Base-by-base conservation (phyloP, 306 rosid genomes). In the Quercus parvula region DNA sequence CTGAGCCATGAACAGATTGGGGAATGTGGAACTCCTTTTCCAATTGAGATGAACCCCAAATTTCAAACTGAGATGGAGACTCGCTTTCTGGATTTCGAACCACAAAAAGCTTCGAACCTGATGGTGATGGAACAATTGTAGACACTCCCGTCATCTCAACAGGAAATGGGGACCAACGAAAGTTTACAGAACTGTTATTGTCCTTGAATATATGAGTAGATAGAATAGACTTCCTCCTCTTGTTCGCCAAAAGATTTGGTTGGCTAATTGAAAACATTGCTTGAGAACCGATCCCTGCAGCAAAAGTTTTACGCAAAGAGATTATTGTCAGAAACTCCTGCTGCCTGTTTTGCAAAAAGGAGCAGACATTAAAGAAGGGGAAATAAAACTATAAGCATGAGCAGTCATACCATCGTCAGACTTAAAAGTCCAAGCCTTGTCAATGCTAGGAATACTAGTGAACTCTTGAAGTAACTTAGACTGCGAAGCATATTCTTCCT, bases 161-260 rank as follows among this genome's bases (percentile, higher is more conserved):
- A 63, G 98, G 97, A 87, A 94, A 94, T 13, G 94, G 92, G 74
- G 90, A 71, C 97, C 98, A 92, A 20, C 76, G 83, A 79, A 94
- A 92, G 51, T 87, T 81, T 28, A 84, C 89, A 46, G 83, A 82
- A 33, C 14, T 67, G 1, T 82, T 41, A 58, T 70, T 86, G 79
- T 77, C 92, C 82, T 89, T 79, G 14, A 77, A 71, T 74, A 94
- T 70, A 59, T 81, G 82, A 70, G 91, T 81, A 30, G 92, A 90
- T 30, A 88, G 33, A 35, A 88, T 82, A 79, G 75, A 88, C 46
- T 84, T 89, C 56, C 87, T 94, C 84, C 62, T 83, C 81, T 81
- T 90, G 88, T 94, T 92, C 83, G 89, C 89, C 83, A 89, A 24
- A 57, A 92, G 87, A 79, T 88, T 75, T 22, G 93, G 80, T 75